Conservation (phyloP, 2,329 filamentous ascomycete species). For the Camillea tinctor region DNA sequence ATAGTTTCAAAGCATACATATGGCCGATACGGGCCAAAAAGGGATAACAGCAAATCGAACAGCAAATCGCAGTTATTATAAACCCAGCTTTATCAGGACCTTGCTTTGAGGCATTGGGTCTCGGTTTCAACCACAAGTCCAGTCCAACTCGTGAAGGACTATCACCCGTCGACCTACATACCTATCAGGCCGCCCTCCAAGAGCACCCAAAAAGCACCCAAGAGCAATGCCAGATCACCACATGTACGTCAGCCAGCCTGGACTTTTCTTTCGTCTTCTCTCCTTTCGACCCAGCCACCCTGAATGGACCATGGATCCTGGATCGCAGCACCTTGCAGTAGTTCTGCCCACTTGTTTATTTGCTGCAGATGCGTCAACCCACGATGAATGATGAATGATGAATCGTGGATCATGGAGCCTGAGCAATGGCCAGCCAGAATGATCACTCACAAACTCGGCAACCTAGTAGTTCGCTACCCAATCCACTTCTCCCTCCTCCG, state of each 20-base stretch:
- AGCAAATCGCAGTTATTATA: neutral
- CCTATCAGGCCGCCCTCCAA: neutral
- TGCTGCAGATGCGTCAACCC: neutral
- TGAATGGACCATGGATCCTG: neutral
- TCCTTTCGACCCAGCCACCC: neutral
- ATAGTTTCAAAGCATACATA: neutral
- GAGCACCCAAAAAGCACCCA: too few relatives aligned
- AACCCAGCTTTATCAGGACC: neutral
- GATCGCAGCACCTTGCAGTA: neutral
- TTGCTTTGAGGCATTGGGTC: neutral
- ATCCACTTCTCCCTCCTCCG: neutral
- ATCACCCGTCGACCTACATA: too few relatives aligned
- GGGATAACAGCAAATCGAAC: neutral
- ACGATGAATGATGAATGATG: neutral
- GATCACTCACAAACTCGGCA: neutral
- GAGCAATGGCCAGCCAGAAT: neutral
- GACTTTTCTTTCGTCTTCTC: neutral
- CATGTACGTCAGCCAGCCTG: neutral
- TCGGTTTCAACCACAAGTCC: neutral
- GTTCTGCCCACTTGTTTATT: neutral
- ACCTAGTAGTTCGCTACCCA: neutral
- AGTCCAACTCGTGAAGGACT: neutral
- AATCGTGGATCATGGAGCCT: neutral
- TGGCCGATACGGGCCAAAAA: too few relatives aligned
- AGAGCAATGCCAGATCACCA: neutral